A percentile compares a stretch with the other conserved stretches of the same genome.
phyloP scores from a whole-genome alignment of 331 rosid species.

The Arachis monticola region DNA sequence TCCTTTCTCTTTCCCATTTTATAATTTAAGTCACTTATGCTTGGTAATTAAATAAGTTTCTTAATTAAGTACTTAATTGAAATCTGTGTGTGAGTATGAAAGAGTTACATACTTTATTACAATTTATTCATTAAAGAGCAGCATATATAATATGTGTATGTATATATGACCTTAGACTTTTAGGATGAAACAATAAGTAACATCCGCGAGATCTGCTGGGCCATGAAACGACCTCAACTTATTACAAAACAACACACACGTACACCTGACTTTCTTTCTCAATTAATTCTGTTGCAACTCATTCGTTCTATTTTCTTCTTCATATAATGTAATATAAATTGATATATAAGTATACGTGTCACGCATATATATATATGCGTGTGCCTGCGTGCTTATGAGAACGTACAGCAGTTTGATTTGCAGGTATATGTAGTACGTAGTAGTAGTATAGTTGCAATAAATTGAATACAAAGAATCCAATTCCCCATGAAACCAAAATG shows the following conservation, averaged over 20 bases:
- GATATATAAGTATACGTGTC: no score
- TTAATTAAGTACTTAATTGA: no score
- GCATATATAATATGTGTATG: no score
- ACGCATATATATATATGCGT: no score
- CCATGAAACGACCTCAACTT: not conserved
- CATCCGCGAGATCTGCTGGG: slow-evolving; percentile 12
- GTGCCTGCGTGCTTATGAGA: no score
- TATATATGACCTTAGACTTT: slow-evolving; percentile 10
- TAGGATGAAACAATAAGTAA: slow-evolving; percentile 7
- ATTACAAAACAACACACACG: not conserved
- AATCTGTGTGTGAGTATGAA: no score
- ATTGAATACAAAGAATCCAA: not conserved
- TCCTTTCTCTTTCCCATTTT: no score
- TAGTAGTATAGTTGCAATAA: not conserved
- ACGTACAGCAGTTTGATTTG: not conserved
- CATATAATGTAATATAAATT: no score
- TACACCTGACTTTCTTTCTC: not conserved
- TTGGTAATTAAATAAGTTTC: no score
- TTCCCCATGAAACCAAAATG: not conserved
- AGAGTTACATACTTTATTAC: no score
- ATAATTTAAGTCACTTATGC: no score
- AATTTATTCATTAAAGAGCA: no score
- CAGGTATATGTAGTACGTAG: not conserved
- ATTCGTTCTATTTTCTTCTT: not conserved
- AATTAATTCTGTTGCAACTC: not conserved